Base-by-base conservation (phyloP, 73 alveolate genomes). In the Stentor coeruleus region DNA sequence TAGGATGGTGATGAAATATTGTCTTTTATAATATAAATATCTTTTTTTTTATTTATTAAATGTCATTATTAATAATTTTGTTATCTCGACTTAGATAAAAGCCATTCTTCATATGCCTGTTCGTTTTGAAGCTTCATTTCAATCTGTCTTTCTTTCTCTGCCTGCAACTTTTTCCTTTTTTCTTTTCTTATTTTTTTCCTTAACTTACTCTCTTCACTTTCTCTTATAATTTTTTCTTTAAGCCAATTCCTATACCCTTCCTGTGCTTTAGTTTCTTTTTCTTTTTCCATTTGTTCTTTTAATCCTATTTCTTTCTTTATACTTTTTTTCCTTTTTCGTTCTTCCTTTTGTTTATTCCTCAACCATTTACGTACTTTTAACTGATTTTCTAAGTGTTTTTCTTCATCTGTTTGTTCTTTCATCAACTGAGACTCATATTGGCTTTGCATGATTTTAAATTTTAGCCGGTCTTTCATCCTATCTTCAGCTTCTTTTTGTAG, bases 91-190 rank as follows among this genome's bases (percentile, higher is more conserved):
- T n/a, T n/a, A n/a, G n/a, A n/a, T n/a, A n/a, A n/a, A n/a, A 49
- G 66, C 66, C 66, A 66, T 31, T 66, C 79, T 33, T 66, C 42
- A 20, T 66, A 20, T 0, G 79, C 79, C 79, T 66, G n/a, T 40
- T 20, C 37, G 11, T 33, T 26, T 66, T 40, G n/a, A 26, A 20
- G 79, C 39, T 20, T 2, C 1, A 1, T 0, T 66, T 66, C 79
- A 20, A 33, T 33, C 39, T 66, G 49, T 66, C 41, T 66, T 66
- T 26, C 14, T 31, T 31, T 66, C 15, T 66, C 37, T 33, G n/a
- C 42, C 37, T 20, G 49, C 20, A 1, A 26, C 11, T 20, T 66
- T 66, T 66, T 66, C 41, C 33, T 66, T 66, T 66, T 33, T 1
- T 66, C 79, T 66, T 66, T 31, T 33, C 42, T 66, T 66, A 28